Percentiles rank a stretch among this genome's conserved stretches.
These are phyloP conservation scores for Kwoniella sp. DNA, from an alignment of 768 basidiomycete genomes.

Conservation along the genomic window DNA sequence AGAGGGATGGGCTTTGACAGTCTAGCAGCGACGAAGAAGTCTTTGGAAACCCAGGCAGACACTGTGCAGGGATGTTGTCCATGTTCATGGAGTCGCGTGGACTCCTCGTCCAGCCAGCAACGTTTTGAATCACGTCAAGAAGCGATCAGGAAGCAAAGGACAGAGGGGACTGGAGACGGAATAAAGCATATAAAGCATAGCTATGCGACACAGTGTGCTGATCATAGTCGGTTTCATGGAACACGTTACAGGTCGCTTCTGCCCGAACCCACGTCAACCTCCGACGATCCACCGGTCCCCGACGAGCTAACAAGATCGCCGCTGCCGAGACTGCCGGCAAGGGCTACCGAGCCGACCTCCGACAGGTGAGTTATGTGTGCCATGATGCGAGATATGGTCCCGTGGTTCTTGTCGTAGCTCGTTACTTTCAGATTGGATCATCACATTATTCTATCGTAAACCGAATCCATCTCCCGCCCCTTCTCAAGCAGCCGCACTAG, in stretches of 20 bases:
- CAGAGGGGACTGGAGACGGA: not conserved
- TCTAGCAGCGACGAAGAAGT: too few species aligned
- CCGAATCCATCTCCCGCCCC: too few species aligned
- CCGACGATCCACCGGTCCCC: slow-evolving; percentile 44
- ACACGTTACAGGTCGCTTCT: slow-evolving; percentile 39
- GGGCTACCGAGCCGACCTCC: slow-evolving; percentile 56
- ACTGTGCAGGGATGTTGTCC: not conserved
- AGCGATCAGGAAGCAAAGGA: not conserved
- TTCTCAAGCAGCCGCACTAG: slow-evolving; percentile 42
- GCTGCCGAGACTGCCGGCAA: slow-evolving; percentile 54
- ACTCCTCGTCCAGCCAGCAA: too few species aligned
- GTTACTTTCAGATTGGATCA: too few species aligned
- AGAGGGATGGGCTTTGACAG: not conserved
- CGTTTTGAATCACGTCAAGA: too few species aligned
- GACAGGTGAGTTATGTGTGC: slow-evolving; percentile 45
- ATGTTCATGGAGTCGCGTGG: not conserved
- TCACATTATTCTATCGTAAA: too few species aligned
- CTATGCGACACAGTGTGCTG: not conserved
- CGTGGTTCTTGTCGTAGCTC: too few species aligned
- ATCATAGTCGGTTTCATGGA: not conserved
- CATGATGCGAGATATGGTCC: too few species aligned
- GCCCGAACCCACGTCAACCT: slow-evolving; percentile 46
- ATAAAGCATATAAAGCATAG: too few species aligned
- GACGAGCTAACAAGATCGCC: slow-evolving; percentile 55
- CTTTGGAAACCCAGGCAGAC: too few species aligned